phyloP scores from a whole-genome alignment of 2,329 filamentous ascomycete genomes.

The Drechslera avenae region DNA sequence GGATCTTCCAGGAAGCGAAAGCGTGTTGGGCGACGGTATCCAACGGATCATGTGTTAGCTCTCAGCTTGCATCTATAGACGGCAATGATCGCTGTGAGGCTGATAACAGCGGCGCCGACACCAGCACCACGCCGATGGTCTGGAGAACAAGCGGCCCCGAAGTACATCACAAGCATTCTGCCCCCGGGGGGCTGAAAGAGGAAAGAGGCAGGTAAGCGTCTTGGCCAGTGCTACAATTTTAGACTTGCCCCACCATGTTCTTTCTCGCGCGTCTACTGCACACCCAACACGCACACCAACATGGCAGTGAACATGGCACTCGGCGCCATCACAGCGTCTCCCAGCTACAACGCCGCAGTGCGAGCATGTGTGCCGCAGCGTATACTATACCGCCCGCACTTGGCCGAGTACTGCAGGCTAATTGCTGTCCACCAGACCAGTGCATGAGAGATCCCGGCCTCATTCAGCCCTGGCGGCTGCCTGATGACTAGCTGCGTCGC shows the following conservation, averaged over 20 bases:
- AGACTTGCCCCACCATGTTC: constrained; percentile 11
- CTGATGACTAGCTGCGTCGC: constrained; percentile 40
- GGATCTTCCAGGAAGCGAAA: neutral
- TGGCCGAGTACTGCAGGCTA: constrained; percentile 7
- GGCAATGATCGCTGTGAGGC: constrained; percentile 3
- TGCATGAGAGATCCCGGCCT: constrained; percentile 21
- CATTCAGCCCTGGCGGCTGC: constrained; percentile 30
- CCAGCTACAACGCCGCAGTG: constrained; percentile 1
- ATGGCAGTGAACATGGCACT: constrained; percentile 6
- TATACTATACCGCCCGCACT: constrained; percentile 7
- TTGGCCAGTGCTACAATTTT: constrained; percentile 9
- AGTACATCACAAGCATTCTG: constrained; percentile 1
- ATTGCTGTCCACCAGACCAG: constrained; percentile 29
- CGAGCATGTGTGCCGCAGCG: constrained; percentile 17
- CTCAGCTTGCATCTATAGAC: neutral
- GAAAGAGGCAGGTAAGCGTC: constrained; percentile 6
- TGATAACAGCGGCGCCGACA: constrained; percentile 1
- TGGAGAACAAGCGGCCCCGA: neutral
- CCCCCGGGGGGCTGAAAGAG: constrained; percentile 6
- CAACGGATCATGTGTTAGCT: constrained; percentile 5
- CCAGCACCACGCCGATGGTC: too few relatives aligned
- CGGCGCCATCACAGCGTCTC: constrained; percentile 4
- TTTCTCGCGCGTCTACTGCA: constrained; percentile 2
- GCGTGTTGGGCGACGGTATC: constrained; percentile 7
- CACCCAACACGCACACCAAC: constrained; percentile 2